A percentile compares a stretch with the other conserved stretches of the same genome.
Evolutionary conservation across 202 grass and related monocot genomes (phyloP).

Genomic region (Schoenoplectus tabernaemontani): DNA sequence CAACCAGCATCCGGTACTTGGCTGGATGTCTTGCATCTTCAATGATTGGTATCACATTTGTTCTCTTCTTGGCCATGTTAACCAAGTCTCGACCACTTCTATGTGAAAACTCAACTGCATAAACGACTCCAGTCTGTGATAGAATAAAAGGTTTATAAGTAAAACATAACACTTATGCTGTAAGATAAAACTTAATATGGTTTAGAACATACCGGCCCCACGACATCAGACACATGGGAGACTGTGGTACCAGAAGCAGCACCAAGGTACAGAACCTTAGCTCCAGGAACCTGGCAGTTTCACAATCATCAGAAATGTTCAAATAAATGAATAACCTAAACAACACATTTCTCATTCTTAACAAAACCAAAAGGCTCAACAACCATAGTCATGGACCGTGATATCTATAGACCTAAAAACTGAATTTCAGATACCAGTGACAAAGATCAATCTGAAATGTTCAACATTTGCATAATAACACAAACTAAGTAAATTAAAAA

Average conservation of each 20-base stretch:
- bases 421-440: background rate
- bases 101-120: conserved; percentile 96
- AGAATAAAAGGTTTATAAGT: background rate
- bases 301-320: background rate
- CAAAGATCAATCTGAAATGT: background rate
- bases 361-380: background rate
- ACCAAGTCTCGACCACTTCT: conserved; percentile 88
- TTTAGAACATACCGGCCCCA: conserved; percentile 51
- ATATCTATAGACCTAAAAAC: background rate
- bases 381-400: background rate
- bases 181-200: background rate
- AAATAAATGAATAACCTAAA: background rate
- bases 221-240: conserved; percentile 87
- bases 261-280: conserved; percentile 73
- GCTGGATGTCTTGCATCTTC: conserved; percentile 94
- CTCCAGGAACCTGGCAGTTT: conserved; percentile 47
- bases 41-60: conserved; percentile 93
- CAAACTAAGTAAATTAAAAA: too few species aligned
- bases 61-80: conserved; percentile 97
- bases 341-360: background rate
- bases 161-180: background rate
- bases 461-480: too few species aligned
- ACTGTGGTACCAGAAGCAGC: conserved; percentile 78
- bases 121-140: conserved; percentile 61
- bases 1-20: conserved; percentile 82